Evolutionary conservation across 176 grass and related monocot species (phyloP), one percentile per base, ranked within the genome.

Genomic region (Aegilops bicornis): DNA sequence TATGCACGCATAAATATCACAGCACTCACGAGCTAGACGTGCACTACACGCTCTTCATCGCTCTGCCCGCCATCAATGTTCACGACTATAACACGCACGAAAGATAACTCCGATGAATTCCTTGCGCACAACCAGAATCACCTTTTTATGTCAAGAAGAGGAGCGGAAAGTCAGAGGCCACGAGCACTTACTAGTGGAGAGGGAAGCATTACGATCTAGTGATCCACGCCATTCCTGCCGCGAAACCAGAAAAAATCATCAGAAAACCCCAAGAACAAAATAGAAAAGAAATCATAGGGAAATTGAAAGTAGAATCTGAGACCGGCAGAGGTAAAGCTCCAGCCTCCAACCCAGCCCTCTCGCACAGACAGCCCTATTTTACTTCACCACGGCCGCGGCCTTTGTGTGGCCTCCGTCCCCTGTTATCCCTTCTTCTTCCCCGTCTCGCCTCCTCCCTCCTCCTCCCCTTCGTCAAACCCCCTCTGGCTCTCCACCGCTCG

Each of bases 361-460:
- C 8, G 13, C 19, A 22, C 32, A 22, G 22, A 63, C 13, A 64
- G 56, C 22, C 59, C 68, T 74, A 68, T 69, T 83, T 43, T 62
- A 79, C 64, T 84, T 88, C 87, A 84, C 76, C 90, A 66, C 69
- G 73, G 83, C 85, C 82, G 83, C 90, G 83, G 88, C 88, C 90
- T 89, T 80, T 92, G 85, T 92, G 92, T 94, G 94, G 94, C 92
- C 94, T 97, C 90, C 86, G 88, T 90, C 78, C 79, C 92, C 78
- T 91, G 92, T 97, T 97, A 97, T 94, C 94, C 80, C 89, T 89
- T 92, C 73, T 19, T 43, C 80, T 11, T 59, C 76, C 50, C 64
- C 70, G 62, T 32, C 89, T 32, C 58, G 10, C 59, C 39, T 71
- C 39, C 52, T 61, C 36, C 68, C 19, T 17, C 33, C 69, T 5